Evolutionary conservation across 106 monocot genomes (phyloP).

Genomic region (Allium sativum): DNA sequence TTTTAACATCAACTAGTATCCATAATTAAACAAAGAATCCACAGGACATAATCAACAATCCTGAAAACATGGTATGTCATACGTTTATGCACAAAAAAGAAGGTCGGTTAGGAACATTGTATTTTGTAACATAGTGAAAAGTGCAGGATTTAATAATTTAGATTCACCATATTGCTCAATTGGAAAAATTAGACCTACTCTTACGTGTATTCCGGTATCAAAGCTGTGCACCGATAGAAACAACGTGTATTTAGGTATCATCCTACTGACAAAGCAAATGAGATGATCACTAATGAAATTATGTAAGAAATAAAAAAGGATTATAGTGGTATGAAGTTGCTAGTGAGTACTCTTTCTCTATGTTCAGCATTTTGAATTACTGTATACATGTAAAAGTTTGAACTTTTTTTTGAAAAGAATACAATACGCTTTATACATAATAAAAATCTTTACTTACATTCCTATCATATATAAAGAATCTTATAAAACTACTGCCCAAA

Average conservation of each 20-base stretch:
- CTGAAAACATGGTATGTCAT: slow-evolving; percentile 39
- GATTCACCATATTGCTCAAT: slow-evolving; percentile 63
- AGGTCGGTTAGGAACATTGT: background rate
- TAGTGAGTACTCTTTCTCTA: background rate
- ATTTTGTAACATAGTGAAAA: background rate
- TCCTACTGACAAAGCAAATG: slow-evolving; percentile 82
- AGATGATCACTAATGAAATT: slow-evolving; percentile 66
- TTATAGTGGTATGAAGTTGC: background rate
- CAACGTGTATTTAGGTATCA: slow-evolving; percentile 95
- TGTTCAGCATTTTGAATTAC: no score
- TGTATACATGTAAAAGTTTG: no score
- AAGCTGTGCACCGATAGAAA: slow-evolving; percentile 73
- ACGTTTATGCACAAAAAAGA: background rate
- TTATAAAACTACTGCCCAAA: no score
- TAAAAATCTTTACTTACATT: background rate
- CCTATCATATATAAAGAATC: background rate
- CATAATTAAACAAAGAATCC: no score
- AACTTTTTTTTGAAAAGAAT: no score
- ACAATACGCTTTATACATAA: background rate
- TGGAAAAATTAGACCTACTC: slow-evolving; percentile 58
- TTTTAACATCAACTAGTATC: no score
- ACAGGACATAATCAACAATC: slow-evolving; percentile 62
- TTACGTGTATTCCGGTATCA: slow-evolving; percentile 84
- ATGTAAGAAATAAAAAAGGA: slow-evolving; percentile 24
- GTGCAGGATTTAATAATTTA: slow-evolving; percentile 72